Conservation (phyloP, 441 rosid genomes). For the Arabidopsis lyrata region DNA sequence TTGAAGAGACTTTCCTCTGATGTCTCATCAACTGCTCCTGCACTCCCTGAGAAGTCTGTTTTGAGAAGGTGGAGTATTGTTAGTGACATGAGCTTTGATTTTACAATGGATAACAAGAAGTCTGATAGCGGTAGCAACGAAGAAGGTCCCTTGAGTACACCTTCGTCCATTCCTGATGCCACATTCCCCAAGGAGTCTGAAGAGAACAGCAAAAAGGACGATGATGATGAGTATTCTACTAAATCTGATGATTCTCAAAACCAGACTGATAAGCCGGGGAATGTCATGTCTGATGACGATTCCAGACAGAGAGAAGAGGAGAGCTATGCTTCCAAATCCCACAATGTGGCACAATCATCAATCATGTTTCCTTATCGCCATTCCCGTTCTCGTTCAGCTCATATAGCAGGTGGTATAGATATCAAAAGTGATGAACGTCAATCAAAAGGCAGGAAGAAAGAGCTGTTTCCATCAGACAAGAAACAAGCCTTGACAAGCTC, state of each 20-base stretch:
- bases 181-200: constrained; percentile 38
- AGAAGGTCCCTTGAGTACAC: constrained; percentile 68
- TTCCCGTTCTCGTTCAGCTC: constrained; percentile 67
- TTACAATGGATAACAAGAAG: constrained; percentile 72
- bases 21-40: constrained; percentile 63
- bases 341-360: constrained; percentile 39
- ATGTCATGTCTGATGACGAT: constrained; percentile 45
- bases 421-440: constrained; percentile 49
- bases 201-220: constrained; percentile 42
- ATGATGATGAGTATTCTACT: constrained; percentile 36
- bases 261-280: constrained; percentile 39
- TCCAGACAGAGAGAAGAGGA: constrained; percentile 77
- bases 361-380: constrained; percentile 57
- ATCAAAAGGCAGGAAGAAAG: constrained; percentile 53
- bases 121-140: constrained; percentile 59
- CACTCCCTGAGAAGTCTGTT: constrained; percentile 78
- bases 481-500: constrained; percentile 52
- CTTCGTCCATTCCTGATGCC: constrained; percentile 56
- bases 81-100: constrained; percentile 93
- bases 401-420: constrained; percentile 42
- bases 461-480: constrained; percentile 49
- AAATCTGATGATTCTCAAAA: constrained; percentile 64
- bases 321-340: constrained; percentile 62
- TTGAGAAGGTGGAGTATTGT: constrained; percentile 96
- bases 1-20: constrained; percentile 85